phyloP scores from a whole-genome alignment of 768 basidiomycete species.

The Agaricus subrufescens region DNA sequence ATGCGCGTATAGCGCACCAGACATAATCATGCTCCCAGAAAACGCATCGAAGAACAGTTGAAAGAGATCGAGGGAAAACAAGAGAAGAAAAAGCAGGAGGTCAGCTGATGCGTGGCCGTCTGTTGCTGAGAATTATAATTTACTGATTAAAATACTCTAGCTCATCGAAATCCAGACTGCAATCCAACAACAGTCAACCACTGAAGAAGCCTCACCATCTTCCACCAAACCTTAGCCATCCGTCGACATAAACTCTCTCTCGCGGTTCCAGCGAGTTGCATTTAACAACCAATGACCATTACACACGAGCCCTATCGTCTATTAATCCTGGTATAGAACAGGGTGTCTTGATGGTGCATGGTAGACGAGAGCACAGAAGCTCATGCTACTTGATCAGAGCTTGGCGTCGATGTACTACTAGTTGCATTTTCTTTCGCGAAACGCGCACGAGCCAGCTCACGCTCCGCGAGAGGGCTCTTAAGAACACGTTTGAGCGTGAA shows the following conservation, averaged over 20 bases:
- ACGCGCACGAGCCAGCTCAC: constrained; percentile 33
- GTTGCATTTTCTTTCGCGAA: constrained; percentile 14
- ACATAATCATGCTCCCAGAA: constrained; percentile 27
- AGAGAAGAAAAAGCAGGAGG: constrained; percentile 83
- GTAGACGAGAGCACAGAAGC: not conserved
- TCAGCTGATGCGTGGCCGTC: constrained; percentile 23
- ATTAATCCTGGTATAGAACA: not conserved
- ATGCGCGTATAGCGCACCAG: constrained; percentile 1
- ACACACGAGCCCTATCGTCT: not conserved
- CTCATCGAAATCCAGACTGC: constrained; percentile 64
- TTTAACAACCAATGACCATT: not conserved
- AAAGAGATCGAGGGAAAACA: constrained; percentile 72
- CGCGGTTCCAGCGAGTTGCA: not conserved
- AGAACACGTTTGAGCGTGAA: constrained; percentile 68
- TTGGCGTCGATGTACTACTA: constrained; percentile 11
- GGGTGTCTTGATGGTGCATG: not conserved
- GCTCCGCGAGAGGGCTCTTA: constrained; percentile 64
- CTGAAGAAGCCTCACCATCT: constrained; percentile 19
- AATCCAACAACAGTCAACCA: constrained; percentile 34
- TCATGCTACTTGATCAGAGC: constrained; percentile 7
- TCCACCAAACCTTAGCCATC: not conserved
- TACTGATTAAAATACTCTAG: constrained; percentile 27
- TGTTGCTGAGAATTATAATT: not conserved
- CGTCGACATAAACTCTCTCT: not conserved
- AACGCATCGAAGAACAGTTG: constrained; percentile 77